A percentile compares a stretch with the other conserved stretches of the same genome.
Evolutionary conservation across 805 yeast species (phyloP).

Genomic region (Yueomyces sinensis): DNA sequence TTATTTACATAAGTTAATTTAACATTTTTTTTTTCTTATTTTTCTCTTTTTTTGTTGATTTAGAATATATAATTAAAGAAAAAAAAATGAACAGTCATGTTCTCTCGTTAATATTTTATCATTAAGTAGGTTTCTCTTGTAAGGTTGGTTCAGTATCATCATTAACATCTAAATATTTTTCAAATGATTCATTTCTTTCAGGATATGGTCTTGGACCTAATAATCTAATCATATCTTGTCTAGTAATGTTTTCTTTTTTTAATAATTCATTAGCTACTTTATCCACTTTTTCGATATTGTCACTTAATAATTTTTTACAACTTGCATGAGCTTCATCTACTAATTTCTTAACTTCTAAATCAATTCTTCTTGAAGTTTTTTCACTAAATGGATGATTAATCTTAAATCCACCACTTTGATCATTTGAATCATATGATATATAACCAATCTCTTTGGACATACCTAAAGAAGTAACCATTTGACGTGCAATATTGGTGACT

Average conservation of each 20-base stretch:
- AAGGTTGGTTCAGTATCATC: constrained; percentile 28
- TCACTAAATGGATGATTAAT: constrained; percentile 84
- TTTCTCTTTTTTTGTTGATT: no score
- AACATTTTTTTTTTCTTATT: no score
- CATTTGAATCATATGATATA: constrained; percentile 48
- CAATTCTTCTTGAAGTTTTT: constrained; percentile 69
- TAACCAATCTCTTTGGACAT: constrained; percentile 86
- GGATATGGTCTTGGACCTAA: constrained; percentile 89
- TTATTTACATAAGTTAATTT: no score
- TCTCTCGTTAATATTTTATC: no score
- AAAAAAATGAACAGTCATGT: no score
- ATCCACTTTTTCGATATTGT: constrained; percentile 64
- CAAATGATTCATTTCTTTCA: constrained; percentile 84
- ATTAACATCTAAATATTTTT: constrained; percentile 52
- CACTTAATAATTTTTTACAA: constrained; percentile 56
- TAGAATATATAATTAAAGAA: no score
- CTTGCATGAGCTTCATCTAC: constrained; percentile 61
- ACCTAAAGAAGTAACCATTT: constrained; percentile 87
- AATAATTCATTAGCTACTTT: constrained; percentile 79
- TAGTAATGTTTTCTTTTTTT: constrained; percentile 76
- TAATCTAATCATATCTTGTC: constrained; percentile 86
- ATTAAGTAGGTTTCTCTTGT: constrained; percentile 55
- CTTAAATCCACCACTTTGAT: constrained; percentile 1
- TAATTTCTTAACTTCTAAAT: constrained; percentile 67
- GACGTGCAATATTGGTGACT: constrained; percentile 84